These are phyloP conservation scores for Solanum megistacrolobum DNA, from an alignment of 257 asterid species.

Conservation along the genomic window DNA sequence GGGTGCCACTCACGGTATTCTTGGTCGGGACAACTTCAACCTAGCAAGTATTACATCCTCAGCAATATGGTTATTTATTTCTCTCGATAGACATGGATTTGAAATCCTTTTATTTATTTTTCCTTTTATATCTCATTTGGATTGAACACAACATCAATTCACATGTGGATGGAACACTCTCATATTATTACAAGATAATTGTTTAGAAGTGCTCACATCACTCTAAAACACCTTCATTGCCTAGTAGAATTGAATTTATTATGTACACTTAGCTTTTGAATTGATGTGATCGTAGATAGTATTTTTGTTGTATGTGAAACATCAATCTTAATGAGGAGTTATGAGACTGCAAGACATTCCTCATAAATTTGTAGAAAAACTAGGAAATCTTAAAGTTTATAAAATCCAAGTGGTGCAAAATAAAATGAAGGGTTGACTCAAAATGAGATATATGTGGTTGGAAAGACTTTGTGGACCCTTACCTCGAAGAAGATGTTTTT, in stretches of 20 bases:
- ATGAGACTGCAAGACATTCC: too few species aligned
- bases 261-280: neutral
- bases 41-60: neutral
- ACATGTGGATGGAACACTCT: neutral
- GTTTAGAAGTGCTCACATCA: neutral
- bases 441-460: too few species aligned
- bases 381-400: too few species aligned
- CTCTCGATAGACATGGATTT: neutral
- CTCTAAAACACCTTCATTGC: neutral
- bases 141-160: neutral
- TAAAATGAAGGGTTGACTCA: too few species aligned
- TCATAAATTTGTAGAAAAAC: too few species aligned
- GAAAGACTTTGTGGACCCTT: too few species aligned
- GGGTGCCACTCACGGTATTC: neutral
- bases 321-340: too few species aligned
- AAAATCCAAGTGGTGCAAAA: too few species aligned
- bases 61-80: neutral
- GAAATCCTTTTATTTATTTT: too few species aligned
- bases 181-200: neutral
- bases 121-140: neutral
- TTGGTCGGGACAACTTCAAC: neutral
- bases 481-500: too few species aligned
- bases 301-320: neutral
- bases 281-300: neutral
- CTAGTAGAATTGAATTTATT: neutral